phyloP scores from a whole-genome alignment of 257 asterid genomes.

The Anisodus tanguticus region DNA sequence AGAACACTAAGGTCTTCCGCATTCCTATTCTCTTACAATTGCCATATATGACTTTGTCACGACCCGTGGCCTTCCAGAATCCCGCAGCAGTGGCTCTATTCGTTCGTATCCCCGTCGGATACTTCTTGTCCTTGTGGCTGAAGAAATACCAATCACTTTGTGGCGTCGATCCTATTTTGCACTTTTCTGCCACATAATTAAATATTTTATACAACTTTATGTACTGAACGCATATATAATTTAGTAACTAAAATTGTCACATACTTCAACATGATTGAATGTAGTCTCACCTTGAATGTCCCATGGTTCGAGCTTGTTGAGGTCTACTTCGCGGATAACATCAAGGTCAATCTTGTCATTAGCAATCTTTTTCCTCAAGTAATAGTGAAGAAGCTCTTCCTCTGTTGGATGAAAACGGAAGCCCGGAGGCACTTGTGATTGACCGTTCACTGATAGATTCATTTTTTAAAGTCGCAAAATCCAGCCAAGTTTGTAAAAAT shows the following conservation, averaged over 20 bases:
- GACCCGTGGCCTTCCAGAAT: slow-evolving; percentile 93
- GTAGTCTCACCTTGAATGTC: slow-evolving; percentile 73
- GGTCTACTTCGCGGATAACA: slow-evolving; percentile 86
- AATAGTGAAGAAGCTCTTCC: slow-evolving; percentile 87
- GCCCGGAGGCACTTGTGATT: slow-evolving; percentile 87
- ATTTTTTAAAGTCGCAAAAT: slow-evolving; percentile 35
- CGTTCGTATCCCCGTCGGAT: slow-evolving; percentile 83
- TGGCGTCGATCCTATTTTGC: slow-evolving; percentile 85
- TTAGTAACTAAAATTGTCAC: no score
- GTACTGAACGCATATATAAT: no score
- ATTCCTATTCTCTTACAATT: slow-evolving; percentile 70
- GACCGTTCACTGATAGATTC: slow-evolving; percentile 76
- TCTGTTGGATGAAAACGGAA: slow-evolving; percentile 94
- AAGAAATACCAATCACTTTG: slow-evolving; percentile 88
- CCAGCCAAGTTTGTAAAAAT: not conserved
- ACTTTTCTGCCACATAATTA: slow-evolving; percentile 58
- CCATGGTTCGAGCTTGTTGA: slow-evolving; percentile 95
- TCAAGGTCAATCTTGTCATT: slow-evolving; percentile 75
- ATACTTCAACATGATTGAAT: not conserved
- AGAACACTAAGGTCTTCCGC: slow-evolving; percentile 85
- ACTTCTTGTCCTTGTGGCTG: slow-evolving; percentile 90
- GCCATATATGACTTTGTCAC: slow-evolving; percentile 79
- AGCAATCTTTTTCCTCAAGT: slow-evolving; percentile 78
- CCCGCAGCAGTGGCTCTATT: slow-evolving; percentile 95
- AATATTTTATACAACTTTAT: no score